A percentile compares a stretch with the other conserved stretches of the same genome.
phyloP scores from a whole-genome alignment of 192 early-diverging fungal genomes.

The Phycomyces blakesleeanus region DNA sequence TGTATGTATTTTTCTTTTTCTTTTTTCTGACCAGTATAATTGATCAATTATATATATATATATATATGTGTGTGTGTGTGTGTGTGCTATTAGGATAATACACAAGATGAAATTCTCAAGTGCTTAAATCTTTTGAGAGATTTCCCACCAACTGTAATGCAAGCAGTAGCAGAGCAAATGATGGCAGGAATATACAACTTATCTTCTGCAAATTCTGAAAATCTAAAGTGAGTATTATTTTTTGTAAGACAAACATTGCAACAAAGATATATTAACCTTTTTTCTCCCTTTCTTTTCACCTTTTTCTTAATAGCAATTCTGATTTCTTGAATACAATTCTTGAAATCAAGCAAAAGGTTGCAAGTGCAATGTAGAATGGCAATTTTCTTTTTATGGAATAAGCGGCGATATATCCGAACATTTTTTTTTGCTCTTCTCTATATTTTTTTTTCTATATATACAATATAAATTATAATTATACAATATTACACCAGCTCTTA shows the following conservation, averaged over 20 bases:
- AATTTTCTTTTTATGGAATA: not conserved
- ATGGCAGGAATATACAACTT: conserved; percentile 72
- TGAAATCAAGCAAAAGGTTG: conserved; percentile 35
- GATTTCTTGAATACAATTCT: conserved; percentile 31
- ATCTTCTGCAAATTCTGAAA: conserved; percentile 31
- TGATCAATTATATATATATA: conserved; percentile 7
- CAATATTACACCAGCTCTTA: no score
- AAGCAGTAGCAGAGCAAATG: conserved; percentile 69
- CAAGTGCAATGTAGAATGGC: conserved; percentile 11
- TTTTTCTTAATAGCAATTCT: conserved; percentile 18
- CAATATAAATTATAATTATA: no score
- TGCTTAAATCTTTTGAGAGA: conserved; percentile 49
- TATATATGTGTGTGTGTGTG: not conserved
- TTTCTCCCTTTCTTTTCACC: no score
- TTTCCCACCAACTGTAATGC: conserved; percentile 57
- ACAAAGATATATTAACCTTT: no score
- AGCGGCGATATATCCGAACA: no score
- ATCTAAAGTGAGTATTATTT: conserved; percentile 19
- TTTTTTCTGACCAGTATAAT: conserved; percentile 5
- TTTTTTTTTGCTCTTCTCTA: no score
- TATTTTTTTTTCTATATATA: no score
- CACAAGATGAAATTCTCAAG: conserved; percentile 47
- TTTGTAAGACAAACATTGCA: no score
- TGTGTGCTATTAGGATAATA: conserved; percentile 37
- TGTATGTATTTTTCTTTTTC: conserved; percentile 31